These are phyloP conservation scores for Neurospora hispaniola DNA, from an alignment of 495 filamentous ascomycete genomes.

Conservation along the genomic window DNA sequence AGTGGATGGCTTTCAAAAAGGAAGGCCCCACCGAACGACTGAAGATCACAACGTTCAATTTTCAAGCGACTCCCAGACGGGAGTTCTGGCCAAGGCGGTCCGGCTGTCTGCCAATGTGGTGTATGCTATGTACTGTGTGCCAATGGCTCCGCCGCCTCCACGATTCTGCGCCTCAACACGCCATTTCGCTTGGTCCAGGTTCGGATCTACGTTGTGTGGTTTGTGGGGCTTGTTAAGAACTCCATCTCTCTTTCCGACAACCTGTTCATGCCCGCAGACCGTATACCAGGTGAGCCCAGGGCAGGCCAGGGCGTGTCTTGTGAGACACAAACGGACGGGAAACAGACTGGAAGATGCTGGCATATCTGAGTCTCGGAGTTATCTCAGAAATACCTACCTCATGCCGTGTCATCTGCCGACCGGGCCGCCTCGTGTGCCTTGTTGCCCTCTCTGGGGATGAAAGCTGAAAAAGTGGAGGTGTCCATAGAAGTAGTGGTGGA, in stretches of 20 bases:
- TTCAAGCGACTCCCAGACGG: neutral
- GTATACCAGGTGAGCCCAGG: neutral
- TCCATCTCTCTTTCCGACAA: neutral
- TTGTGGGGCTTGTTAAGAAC: neutral
- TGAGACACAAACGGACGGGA: neutral
- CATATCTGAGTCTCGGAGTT: neutral
- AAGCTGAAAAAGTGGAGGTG: neutral
- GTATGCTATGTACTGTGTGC: neutral
- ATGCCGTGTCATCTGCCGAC: neutral
- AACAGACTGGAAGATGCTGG: neutral
- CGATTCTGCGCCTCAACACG: neutral
- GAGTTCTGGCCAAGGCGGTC: neutral
- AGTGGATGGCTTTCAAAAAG: neutral
- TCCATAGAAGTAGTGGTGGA: neutral
- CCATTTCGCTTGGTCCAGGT: neutral
- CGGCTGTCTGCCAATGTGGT: neutral
- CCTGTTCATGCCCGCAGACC: neutral
- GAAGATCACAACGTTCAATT: neutral
- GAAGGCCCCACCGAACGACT: neutral
- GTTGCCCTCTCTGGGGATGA: neutral
- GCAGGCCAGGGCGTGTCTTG: neutral
- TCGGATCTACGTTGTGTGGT: neutral
- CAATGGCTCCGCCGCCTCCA: neutral
- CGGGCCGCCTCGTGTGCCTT: neutral
- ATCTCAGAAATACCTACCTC: neutral